These are phyloP conservation scores for Ammopiptanthus mongolicus DNA, from an alignment of 306 rosid genomes.

Conservation along the genomic window DNA sequence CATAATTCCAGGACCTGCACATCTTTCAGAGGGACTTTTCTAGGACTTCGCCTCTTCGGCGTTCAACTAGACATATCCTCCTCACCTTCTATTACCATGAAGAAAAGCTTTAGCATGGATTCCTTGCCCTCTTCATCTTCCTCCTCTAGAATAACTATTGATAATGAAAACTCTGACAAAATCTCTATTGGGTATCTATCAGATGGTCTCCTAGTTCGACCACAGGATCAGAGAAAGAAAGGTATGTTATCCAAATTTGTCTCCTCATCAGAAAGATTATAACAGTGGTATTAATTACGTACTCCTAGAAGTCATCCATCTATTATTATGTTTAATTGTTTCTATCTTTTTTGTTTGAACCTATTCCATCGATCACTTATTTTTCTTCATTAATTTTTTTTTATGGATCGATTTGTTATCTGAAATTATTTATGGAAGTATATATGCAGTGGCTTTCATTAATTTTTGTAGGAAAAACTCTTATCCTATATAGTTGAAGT, in stretches of 20 bases:
- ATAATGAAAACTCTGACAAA: slow-evolving; percentile 19
- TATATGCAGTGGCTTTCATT: not conserved
- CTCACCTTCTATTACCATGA: slow-evolving; percentile 29
- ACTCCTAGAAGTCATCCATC: not conserved
- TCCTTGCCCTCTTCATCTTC: slow-evolving; percentile 43
- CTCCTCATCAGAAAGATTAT: not conserved
- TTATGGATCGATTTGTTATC: not conserved
- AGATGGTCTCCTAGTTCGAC: slow-evolving; percentile 49
- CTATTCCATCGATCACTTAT: not conserved
- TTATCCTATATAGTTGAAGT: not conserved
- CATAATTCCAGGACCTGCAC: slow-evolving; percentile 81
- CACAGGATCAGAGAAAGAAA: slow-evolving; percentile 56
- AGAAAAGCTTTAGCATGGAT: slow-evolving; percentile 66
- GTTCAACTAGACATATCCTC: slow-evolving; percentile 45
- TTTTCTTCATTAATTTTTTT: not conserved
- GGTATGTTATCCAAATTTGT: slow-evolving; percentile 21
- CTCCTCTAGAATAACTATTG: slow-evolving; percentile 29
- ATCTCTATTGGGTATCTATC: slow-evolving; percentile 52
- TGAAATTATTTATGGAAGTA: not conserved
- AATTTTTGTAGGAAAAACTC: not conserved
- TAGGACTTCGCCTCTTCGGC: slow-evolving; percentile 58
- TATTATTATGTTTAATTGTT: not conserved
- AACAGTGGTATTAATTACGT: not conserved
- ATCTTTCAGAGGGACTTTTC: slow-evolving; percentile 29
- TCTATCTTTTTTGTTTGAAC: not conserved